Evolutionary conservation across 805 yeast species (phyloP).

Genomic region (Saccharomycopsis microspora): DNA sequence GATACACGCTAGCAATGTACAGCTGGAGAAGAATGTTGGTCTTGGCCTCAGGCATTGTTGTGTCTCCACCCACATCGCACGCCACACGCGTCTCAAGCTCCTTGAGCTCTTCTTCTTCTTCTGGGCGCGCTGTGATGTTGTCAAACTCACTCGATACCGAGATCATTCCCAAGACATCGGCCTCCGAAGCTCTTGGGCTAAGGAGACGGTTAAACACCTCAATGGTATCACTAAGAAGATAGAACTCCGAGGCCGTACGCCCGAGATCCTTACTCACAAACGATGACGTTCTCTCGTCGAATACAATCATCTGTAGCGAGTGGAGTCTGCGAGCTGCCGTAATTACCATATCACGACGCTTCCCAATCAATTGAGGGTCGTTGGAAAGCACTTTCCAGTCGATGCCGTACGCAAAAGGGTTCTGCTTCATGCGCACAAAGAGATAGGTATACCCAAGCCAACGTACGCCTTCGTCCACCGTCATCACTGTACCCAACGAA

Average conservation of each 20-base stretch:
- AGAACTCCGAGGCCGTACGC: conserved; percentile 89
- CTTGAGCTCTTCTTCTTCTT: conserved; percentile 66
- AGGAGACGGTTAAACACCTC: conserved; percentile 83
- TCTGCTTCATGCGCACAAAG: conserved; percentile 87
- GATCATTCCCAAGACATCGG: conserved; percentile 79
- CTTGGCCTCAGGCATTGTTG: conserved; percentile 72
- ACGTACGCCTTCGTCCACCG: conserved; percentile 84
- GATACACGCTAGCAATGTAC: conserved; percentile 61
- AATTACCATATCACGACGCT: conserved; percentile 65
- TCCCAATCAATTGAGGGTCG: conserved; percentile 69
- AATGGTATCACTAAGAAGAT: conserved; percentile 70
- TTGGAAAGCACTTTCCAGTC: conserved; percentile 75
- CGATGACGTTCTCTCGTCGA: conserved; percentile 73
- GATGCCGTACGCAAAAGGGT: conserved; percentile 87
- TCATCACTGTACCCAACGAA: conserved; percentile 89
- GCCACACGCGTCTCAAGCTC: conserved; percentile 50
- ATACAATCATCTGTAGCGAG: conserved; percentile 82
- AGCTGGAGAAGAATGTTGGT: conserved; percentile 83
- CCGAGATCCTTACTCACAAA: conserved; percentile 85
- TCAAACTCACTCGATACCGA: conserved; percentile 93
- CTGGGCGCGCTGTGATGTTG: conserved; percentile 77
- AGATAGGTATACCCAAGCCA: conserved; percentile 98
- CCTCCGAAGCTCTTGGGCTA: conserved; percentile 80
- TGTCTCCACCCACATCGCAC: conserved; percentile 73
- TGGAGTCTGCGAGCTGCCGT: conserved; percentile 80